Base-by-base conservation (phyloP, 2,329 filamentous ascomycete species). In the Nemania abortiva region DNA sequence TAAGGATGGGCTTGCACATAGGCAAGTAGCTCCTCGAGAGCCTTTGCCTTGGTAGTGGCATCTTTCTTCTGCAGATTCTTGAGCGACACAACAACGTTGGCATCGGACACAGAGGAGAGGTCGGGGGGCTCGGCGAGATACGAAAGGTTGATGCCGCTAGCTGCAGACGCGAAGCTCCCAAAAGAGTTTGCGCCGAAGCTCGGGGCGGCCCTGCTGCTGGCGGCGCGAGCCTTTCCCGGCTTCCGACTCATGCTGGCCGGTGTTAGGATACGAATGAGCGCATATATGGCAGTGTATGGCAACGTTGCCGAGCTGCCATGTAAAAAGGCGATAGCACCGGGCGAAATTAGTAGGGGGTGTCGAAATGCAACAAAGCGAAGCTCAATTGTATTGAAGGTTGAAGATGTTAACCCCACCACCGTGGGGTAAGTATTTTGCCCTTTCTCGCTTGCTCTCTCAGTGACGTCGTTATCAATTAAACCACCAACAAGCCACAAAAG, bases 61-160 rank as follows among this genome's bases (percentile, higher is more conserved):
- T 98, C 95, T 81, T 96, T 97, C 83, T 98, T 99, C 59, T 91
- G 87, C 3, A 98, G 82, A 74, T 97, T 97, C 81, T 98, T 97
- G 83, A 98, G 93, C n/a, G 91, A 89, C 15, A 98, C 94, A 45
- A 95, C 89, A 45, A 95, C 85, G 76, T 96, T 92, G 7, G 94
- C 87, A 74, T 97, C 91, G 53, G 90, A 91, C 68, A 99, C 89
- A 52, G 83, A 84, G 39, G 90, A 89, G 73, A 97, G 89, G 76
- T 97, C 92, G 56, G 93, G 92, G 10, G 94, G 93, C 76, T 97
- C 94, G 62, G 92, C 86, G 61, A 98, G 88, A 82, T 97, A 98
- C 53, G 95, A 97, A 47, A 99, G 86, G 6, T 84, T 84, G 73
- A 82, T 86, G 65, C 80, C 80, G 56, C 79, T 76, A 20, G 81